Conservation (phyloP, 768 basidiomycete genomes). For the Xerocomus potaroensis region DNA sequence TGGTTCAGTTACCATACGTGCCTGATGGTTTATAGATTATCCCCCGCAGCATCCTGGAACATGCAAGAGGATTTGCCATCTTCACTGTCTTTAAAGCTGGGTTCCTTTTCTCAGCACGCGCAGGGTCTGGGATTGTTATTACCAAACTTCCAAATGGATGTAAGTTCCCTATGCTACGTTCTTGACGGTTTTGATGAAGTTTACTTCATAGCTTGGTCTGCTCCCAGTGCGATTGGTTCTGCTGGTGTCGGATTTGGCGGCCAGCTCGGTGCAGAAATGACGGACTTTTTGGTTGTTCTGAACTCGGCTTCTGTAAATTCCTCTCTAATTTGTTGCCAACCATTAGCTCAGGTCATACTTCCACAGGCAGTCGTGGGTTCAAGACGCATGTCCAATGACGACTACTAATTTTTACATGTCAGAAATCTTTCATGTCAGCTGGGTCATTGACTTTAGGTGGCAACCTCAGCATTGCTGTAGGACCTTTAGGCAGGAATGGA, state of each 20-base stretch:
- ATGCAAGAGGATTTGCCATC: conserved; percentile 79
- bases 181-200: neutral
- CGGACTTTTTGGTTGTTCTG: conserved; percentile 86
- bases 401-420: conserved; percentile 14
- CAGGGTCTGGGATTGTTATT: conserved; percentile 84
- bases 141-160: conserved; percentile 77
- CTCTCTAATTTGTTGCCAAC: neutral
- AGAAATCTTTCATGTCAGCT: conserved; percentile 91
- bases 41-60: conserved; percentile 50
- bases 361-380: conserved; percentile 58
- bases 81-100: conserved; percentile 79
- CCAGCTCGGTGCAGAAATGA: conserved; percentile 81
- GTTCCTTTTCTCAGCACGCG: conserved; percentile 70
- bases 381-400: neutral
- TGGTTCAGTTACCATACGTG: neutral
- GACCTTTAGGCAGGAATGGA: conserved; percentile 90
- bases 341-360: conserved; percentile 2
- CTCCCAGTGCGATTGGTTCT: conserved; percentile 92
- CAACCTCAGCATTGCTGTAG: conserved; percentile 84
- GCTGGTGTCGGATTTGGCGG: conserved; percentile 88
- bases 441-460: conserved; percentile 89
- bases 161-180: conserved; percentile 37
- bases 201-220: conserved; percentile 84
- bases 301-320: conserved; percentile 70
- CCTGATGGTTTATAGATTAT: conserved; percentile 39